These are phyloP conservation scores for Lecanicillium sp. DNA, from an alignment of 2,329 filamentous ascomycete species.

Conservation along the genomic window DNA sequence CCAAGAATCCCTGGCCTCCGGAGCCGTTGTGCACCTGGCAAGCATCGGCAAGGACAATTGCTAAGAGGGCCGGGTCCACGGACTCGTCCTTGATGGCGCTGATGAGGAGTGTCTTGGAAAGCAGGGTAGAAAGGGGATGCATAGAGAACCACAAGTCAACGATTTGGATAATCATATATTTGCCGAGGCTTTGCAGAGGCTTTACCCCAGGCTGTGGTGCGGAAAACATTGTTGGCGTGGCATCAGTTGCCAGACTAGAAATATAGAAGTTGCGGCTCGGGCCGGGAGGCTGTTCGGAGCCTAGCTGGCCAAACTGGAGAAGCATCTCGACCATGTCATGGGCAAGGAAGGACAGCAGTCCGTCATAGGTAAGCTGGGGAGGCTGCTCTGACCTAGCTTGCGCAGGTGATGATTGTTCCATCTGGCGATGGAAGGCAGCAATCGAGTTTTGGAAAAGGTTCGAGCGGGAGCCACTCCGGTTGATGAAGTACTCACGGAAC, in stretches of 20 bases:
- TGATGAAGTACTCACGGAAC: constrained; percentile 1
- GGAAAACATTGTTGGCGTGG: neutral
- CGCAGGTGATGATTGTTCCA: neutral
- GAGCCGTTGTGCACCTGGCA: neutral
- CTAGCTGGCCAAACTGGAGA: neutral
- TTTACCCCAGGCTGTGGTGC: neutral
- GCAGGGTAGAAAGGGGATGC: neutral
- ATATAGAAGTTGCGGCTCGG: neutral
- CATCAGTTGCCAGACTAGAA: neutral
- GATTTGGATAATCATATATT: neutral
- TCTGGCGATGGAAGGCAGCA: neutral
- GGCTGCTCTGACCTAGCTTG: neutral
- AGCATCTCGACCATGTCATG: constrained; percentile 1
- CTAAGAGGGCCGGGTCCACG: neutral
- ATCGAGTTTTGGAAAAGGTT: constrained; percentile 1
- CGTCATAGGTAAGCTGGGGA: neutral
- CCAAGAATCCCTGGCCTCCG: too few species aligned
- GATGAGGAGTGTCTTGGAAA: constrained; percentile 1
- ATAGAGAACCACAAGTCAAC: neutral
- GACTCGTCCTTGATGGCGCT: neutral
- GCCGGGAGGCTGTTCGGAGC: neutral
- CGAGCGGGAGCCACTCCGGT: neutral
- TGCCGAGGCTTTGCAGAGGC: neutral
- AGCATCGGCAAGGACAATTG: neutral
- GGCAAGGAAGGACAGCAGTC: neutral